phyloP scores from a whole-genome alignment of 148 eudicot species.

The Polygonum aviculare region DNA sequence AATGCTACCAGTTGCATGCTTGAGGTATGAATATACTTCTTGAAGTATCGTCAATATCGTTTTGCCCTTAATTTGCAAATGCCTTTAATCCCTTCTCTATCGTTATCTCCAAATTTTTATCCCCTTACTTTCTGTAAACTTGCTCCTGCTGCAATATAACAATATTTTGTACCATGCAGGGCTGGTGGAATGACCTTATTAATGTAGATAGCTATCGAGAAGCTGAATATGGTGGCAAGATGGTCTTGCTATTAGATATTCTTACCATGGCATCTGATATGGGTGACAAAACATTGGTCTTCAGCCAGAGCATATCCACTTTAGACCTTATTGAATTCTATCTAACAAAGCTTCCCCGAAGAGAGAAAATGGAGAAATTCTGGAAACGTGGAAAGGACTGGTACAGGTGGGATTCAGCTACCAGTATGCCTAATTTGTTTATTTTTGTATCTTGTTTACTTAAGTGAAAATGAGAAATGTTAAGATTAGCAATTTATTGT shows the following conservation, averaged over 20 bases:
- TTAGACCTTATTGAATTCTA: slow-evolving; percentile 74
- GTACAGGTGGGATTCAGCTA: slow-evolving; percentile 60
- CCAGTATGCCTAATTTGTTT: not conserved
- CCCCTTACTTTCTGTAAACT: not conserved
- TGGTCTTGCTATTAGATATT: slow-evolving; percentile 91
- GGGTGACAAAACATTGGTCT: slow-evolving; percentile 84
- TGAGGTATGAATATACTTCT: slow-evolving; percentile 40
- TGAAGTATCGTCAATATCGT: not conserved
- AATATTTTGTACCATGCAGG: slow-evolving; percentile 33
- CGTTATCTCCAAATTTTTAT: not conserved
- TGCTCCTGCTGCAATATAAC: not conserved
- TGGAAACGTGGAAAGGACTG: slow-evolving; percentile 94
- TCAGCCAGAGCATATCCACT: slow-evolving; percentile 86
- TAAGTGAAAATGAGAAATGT: not conserved
- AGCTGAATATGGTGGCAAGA: slow-evolving; percentile 80
- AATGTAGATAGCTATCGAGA: slow-evolving; percentile 43
- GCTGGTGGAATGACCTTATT: slow-evolving; percentile 90
- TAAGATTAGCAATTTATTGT: not conserved
- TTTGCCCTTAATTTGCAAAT: not conserved
- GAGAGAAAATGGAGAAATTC: slow-evolving; percentile 51
- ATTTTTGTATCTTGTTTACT: not conserved
- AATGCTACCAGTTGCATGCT: slow-evolving; percentile 43
- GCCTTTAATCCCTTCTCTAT: not conserved
- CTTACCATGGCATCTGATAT: slow-evolving; percentile 56
- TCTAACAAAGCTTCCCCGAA: slow-evolving; percentile 50